phyloP scores from a whole-genome alignment of 1,284 basidiomycete species.

The Butyriboletus regius region DNA sequence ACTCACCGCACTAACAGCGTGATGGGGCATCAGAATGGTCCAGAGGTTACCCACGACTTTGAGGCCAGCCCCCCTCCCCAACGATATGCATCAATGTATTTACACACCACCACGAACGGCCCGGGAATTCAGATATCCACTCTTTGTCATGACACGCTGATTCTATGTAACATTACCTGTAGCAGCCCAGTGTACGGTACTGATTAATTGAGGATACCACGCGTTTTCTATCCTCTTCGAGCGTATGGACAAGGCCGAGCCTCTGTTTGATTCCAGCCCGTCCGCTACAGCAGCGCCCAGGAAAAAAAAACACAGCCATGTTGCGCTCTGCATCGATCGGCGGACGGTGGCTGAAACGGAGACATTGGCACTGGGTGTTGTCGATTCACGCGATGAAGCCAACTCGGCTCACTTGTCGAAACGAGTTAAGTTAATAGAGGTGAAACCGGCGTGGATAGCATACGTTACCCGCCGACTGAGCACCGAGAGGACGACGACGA shows the following conservation, averaged over 20 bases:
- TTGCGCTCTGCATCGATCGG: no score
- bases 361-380: no score
- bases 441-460: not conserved
- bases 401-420: not conserved
- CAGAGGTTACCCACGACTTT: not conserved
- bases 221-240: no score
- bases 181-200: not conserved
- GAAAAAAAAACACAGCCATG: no score
- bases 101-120: not conserved
- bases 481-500: no score
- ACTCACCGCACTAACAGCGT: not conserved
- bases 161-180: slow-evolving; percentile 1
- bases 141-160: not conserved
- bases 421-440: not conserved
- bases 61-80: not conserved
- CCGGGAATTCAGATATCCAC: not conserved
- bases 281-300: no score
- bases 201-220: not conserved
- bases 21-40: not conserved
- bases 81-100: not conserved
- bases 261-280: no score
- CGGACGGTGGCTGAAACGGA: no score
- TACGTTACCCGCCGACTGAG: no score
- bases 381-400: not conserved
- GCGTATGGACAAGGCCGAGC: no score